Conservation (phyloP, 805 yeast species). For the Komagataella ulmi region DNA sequence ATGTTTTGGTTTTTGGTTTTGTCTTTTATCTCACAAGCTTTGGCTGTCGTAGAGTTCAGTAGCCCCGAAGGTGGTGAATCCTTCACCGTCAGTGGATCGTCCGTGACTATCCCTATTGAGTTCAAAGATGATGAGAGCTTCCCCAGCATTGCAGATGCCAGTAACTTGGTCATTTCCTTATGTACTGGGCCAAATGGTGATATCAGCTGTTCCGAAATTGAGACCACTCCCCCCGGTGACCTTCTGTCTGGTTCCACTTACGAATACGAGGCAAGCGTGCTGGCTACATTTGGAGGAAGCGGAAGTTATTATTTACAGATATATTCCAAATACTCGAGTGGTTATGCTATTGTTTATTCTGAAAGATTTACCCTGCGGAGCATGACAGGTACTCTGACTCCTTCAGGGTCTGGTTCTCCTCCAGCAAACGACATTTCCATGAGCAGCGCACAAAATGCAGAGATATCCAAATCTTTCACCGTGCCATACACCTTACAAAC, state of each 20-base stretch:
- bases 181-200: conserved; percentile 54
- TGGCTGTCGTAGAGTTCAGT: conserved; percentile 34
- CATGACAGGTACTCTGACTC: conserved; percentile 52
- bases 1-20: background rate
- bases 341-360: conserved; percentile 52
- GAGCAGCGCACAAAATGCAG: conserved; percentile 24
- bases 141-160: conserved; percentile 31
- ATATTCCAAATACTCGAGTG: conserved; percentile 27
- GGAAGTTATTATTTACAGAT: conserved; percentile 73
- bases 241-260: conserved; percentile 21
- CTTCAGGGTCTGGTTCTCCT: conserved; percentile 34
- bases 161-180: conserved; percentile 35
- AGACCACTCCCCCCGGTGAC: conserved; percentile 17
- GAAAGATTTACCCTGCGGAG: conserved; percentile 51
- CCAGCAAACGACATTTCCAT: conserved; percentile 24
- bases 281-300: conserved; percentile 31
- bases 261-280: conserved; percentile 22
- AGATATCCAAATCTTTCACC: conserved; percentile 39
- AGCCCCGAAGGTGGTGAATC: conserved; percentile 26
- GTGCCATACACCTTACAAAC: conserved; percentile 71
- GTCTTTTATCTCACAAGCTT: conserved; percentile 8
- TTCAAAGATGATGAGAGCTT: conserved; percentile 46
- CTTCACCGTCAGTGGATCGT: conserved; percentile 24
- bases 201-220: conserved; percentile 24
- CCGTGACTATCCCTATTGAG: conserved; percentile 21